Conservation (phyloP, 2,329 filamentous ascomycete species). For the Ceratocystis lukuohia region DNA sequence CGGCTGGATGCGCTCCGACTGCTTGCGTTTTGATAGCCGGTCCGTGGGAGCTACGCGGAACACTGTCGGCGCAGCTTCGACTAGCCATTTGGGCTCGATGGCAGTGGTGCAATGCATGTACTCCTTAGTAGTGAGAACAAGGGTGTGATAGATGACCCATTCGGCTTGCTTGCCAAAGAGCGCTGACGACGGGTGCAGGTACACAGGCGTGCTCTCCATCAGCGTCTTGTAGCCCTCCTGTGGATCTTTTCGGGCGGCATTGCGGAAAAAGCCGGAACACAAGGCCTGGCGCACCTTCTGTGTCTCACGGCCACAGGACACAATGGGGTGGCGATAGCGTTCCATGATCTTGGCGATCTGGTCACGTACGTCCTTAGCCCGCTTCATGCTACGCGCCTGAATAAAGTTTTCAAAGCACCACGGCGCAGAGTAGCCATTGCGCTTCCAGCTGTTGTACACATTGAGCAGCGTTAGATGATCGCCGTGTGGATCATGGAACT, state of each 20-base stretch:
- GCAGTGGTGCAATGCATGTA: constrained; percentile 93
- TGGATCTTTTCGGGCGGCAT: constrained; percentile 85
- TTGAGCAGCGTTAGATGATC: constrained; percentile 93
- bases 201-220: constrained; percentile 87
- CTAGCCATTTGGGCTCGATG: constrained; percentile 89
- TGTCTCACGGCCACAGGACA: constrained; percentile 78
- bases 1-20: constrained; percentile 87
- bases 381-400: constrained; percentile 75
- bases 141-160: constrained; percentile 84
- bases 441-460: constrained; percentile 95
- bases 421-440: constrained; percentile 62
- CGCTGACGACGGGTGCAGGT: constrained; percentile 81
- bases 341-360: constrained; percentile 92
- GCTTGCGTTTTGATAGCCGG: constrained; percentile 75
- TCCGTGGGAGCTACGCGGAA: constrained; percentile 93
- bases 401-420: constrained; percentile 99
- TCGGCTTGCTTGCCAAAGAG: constrained; percentile 93
- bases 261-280: constrained; percentile 90
- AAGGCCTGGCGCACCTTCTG: constrained; percentile 77
- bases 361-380: constrained; percentile 81
- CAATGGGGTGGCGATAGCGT: constrained; percentile 67
- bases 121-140: constrained; percentile 90
- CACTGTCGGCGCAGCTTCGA: constrained; percentile 95
- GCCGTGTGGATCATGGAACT: constrained; percentile 89
- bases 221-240: constrained; percentile 96